These are phyloP conservation scores for Fusarium oligoseptatum DNA, from an alignment of 2,329 filamentous ascomycete species.

Conservation along the genomic window DNA sequence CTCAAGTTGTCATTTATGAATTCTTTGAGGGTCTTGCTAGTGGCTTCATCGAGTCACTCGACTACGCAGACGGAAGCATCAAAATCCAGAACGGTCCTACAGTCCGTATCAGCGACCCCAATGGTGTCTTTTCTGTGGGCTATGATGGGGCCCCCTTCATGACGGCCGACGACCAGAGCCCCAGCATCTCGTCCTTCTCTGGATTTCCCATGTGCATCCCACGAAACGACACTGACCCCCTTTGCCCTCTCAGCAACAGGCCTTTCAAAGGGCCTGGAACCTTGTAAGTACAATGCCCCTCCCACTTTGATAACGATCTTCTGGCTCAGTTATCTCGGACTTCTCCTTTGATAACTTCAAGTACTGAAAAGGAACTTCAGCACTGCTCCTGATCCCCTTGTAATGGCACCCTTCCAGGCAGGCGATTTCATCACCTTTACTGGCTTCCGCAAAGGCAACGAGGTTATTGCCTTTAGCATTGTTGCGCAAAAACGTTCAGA, in stretches of 20 bases:
- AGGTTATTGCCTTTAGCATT: slow-evolving; percentile 53
- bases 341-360: not conserved
- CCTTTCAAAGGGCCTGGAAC: slow-evolving; percentile 51
- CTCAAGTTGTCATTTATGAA: slow-evolving; percentile 51
- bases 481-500: slow-evolving; percentile 54
- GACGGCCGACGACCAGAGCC: slow-evolving; percentile 63
- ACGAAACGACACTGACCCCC: slow-evolving; percentile 53
- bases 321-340: too few relatives aligned
- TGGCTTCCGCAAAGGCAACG: slow-evolving; percentile 48
- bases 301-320: not conserved
- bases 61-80: slow-evolving; percentile 51
- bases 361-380: slow-evolving; percentile 29
- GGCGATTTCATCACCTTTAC: slow-evolving; percentile 54
- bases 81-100: slow-evolving; percentile 51
- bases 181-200: slow-evolving; percentile 61
- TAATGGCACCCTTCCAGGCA: slow-evolving; percentile 53
- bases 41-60: slow-evolving; percentile 53
- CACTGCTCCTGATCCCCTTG: slow-evolving; percentile 51
- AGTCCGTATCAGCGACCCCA: slow-evolving; percentile 60
- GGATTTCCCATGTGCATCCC: slow-evolving; percentile 68
- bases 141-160: slow-evolving; percentile 56
- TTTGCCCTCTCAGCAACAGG: slow-evolving; percentile 52
- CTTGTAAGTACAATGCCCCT: slow-evolving; percentile 35
- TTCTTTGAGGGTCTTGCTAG: slow-evolving; percentile 54
- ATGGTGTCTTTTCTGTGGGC: slow-evolving; percentile 57